These are phyloP conservation scores for Claviceps africana DNA, from an alignment of 2,329 filamentous ascomycete species.

Conservation along the genomic window DNA sequence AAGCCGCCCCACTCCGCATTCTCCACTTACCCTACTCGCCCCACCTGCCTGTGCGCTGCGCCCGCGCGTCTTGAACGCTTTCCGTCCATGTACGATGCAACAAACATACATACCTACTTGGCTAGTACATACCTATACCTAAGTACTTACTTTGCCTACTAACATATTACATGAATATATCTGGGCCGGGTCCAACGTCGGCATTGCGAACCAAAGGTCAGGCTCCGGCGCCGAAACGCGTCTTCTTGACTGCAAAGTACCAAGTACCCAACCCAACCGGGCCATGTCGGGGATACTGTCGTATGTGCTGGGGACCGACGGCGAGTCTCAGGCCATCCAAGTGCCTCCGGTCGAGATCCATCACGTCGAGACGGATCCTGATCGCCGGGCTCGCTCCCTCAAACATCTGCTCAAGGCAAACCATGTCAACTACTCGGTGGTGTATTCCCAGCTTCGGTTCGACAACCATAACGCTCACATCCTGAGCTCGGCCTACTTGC, in stretches of 20 bases:
- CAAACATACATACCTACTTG: too few species aligned
- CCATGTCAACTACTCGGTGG: constrained; percentile 75
- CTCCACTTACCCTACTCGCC: neutral
- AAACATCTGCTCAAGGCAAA: constrained; percentile 88
- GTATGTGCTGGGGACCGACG: constrained; percentile 16
- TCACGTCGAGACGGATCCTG: constrained; percentile 64
- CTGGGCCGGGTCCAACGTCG: neutral
- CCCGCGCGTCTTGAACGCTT: neutral
- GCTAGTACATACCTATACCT: too few species aligned
- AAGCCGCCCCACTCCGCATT: neutral
- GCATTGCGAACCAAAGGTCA: neutral
- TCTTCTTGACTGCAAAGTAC: too few species aligned
- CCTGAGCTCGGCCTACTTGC: constrained; percentile 70
- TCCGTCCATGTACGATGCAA: too few species aligned
- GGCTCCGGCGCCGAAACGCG: neutral
- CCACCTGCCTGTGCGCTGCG: neutral
- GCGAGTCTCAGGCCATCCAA: constrained; percentile 27
- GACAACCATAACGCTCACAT: constrained; percentile 78
- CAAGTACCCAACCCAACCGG: neutral
- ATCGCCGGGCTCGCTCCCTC: constrained; percentile 67
- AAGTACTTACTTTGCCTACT: too few species aligned
- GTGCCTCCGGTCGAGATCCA: constrained; percentile 60
- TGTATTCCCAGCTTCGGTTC: constrained; percentile 60
- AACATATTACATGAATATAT: neutral
- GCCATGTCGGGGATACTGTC: constrained; percentile 22